Evolutionary conservation across 768 basidiomycete species (phyloP), one percentile per base, ranked within the genome.

Genomic region (Cystofilobasidium ferigula): DNA sequence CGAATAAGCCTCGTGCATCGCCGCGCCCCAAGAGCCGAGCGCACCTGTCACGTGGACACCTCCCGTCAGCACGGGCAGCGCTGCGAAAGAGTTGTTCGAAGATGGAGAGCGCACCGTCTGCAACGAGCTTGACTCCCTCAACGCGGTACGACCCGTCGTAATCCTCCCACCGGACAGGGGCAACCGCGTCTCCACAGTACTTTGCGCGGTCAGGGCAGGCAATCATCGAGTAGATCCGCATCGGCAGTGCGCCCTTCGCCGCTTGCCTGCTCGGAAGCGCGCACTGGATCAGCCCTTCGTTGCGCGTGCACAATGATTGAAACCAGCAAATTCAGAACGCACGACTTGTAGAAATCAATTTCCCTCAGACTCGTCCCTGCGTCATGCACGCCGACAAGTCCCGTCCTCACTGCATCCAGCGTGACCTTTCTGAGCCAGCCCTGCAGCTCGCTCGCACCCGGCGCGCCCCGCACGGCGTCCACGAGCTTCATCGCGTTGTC

Each of bases 1-100:
- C 0, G 84, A 81, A 73, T 95, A 98, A 22, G 90, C 88, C 57
- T 85, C 81, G 7, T 88, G 77, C 63, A 98, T 80, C 0, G 94
- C 92, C 0, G 94, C 92, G 9, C 94, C 93, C 81, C 88, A 89
- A 1, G 87, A 89, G 0, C 94, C 90, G 5, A 98, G 81, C 0
- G 93, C 93, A 47, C 92, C 86, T 86, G 61, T 67, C 28, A 30
- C 53, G 30, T 45, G 1, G 62, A 14, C 28, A 65, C 75, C 35
- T 67, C 83, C 87, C 92, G 72, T 97, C 93, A 22, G 35, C 30
- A 13, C 22, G 18, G 36, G 10, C 22, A 8, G 4, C 8, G 32
- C 35, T 16, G 7, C 7, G 13, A 58, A 36, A 58, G 35, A 36
- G 35, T n/a, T n/a, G n/a, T n/a, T n/a, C n/a, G 22, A 58, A 35